Evolutionary conservation across 164 flowering plant genomes (phyloP).

Genomic region (Tetrastigma voinierianum): DNA sequence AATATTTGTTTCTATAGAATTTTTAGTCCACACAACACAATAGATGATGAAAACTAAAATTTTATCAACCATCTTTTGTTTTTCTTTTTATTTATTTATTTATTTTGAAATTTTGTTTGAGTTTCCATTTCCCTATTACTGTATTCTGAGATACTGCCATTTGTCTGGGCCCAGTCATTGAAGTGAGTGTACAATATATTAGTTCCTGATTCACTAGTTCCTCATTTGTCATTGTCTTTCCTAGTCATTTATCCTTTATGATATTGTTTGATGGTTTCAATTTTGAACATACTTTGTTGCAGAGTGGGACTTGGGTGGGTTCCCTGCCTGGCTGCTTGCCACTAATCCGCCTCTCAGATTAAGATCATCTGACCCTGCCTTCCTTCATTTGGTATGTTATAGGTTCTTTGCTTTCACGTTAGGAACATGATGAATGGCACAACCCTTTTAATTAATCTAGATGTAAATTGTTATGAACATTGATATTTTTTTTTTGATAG

Average conservation of each 20-base stretch:
- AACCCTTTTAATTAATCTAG: no score
- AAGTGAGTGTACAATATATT: not conserved
- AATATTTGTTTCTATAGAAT: no score
- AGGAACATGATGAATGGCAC: not conserved
- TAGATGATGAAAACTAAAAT: no score
- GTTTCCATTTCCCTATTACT: not conserved
- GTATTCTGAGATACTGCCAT: not conserved
- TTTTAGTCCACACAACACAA: no score
- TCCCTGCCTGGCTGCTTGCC: constrained; percentile 91
- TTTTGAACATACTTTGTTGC: constrained; percentile 22
- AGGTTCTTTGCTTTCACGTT: not conserved
- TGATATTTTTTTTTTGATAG: no score
- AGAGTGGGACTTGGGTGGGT: constrained; percentile 99
- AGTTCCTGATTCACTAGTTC: not conserved
- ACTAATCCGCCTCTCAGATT: constrained; percentile 63
- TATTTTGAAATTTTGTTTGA: no score
- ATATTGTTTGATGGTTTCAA: not conserved
- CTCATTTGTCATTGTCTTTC: no score
- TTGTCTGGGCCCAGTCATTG: not conserved
- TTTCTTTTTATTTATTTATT: not conserved
- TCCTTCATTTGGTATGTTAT: constrained; percentile 59
- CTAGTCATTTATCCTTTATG: not conserved
- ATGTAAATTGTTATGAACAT: no score
- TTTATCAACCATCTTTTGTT: not conserved
- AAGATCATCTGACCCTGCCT: constrained; percentile 87